Evolutionary conservation across 106 monocot species (phyloP), one percentile per base, ranked within the genome.

Genomic region (Acorus gramineus): DNA sequence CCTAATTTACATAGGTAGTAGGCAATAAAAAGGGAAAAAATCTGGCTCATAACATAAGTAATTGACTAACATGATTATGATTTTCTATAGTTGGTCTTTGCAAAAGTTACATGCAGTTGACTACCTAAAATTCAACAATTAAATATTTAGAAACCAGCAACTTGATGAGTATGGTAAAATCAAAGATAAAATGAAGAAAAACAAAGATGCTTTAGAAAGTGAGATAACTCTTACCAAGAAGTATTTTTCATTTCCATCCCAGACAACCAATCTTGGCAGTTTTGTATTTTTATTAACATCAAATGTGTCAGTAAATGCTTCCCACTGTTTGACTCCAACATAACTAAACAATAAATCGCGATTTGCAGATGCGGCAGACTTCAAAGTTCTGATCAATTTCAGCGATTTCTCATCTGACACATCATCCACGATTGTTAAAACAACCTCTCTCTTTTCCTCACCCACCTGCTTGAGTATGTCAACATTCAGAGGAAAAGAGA

Each of bases 241-340:
- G 67, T 91, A 96, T 56, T 88, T 87, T 62, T 88, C 96, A 68
- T 82, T 78, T 73, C 96, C 78, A 63, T 88, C 80, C 96, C 96
- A 96, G 64, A 96, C 76, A 61, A 96, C 50, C 63, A 91, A 63
- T 78, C 73, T 91, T 55, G 96, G 96, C 56, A 91, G 74, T 57
- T 73, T 66, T 45, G 78, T 73, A 4, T 76, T 79, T 59, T 85
- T 82, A 42, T 69, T 74, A 61, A 85, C 67, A 59, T 70, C 85
- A 79, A 91, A 96, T 57, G 82, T 83, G 68, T 85, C 84, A 8
- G 71, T 83, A 75, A 96, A 96, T 11, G 90, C 91, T 70, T 74
- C 82, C 87, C 87, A 96, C 71, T 96, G 96, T 60, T 96, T 83
- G 50, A 88, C 13, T 61, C 96, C 96, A 64, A 85, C 84, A 79